Percentiles rank a stretch among this genome's conserved stretches.
Evolutionary conservation across 345 rosid genomes (phyloP).

Genomic region (Murraya koenigii): DNA sequence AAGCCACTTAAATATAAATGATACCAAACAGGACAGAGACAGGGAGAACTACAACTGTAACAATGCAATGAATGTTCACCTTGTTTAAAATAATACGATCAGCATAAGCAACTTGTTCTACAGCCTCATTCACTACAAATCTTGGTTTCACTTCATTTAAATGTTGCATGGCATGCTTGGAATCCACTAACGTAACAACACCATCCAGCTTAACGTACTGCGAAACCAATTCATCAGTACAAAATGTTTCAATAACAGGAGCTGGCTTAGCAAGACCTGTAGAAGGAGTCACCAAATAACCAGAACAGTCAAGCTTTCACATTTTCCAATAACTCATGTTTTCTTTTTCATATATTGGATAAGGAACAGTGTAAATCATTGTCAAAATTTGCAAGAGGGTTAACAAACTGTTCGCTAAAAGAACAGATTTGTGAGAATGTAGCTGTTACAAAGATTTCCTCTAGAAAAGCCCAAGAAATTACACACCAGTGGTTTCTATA

Average conservation of each 20-base stretch:
- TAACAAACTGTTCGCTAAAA: not conserved
- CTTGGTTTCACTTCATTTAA: conserved; percentile 68
- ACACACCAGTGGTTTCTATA: conserved; percentile 74
- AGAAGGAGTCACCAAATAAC: conserved; percentile 13
- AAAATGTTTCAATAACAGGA: conserved; percentile 75
- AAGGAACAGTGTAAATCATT: not conserved
- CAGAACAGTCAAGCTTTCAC: not conserved
- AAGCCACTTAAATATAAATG: not conserved
- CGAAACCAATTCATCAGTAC: conserved; percentile 62
- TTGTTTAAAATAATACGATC: conserved; percentile 74
- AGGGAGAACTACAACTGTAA: not conserved
- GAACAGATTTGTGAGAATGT: not conserved
- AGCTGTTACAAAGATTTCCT: not conserved
- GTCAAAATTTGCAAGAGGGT: not conserved
- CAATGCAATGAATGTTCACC: conserved; percentile 29
- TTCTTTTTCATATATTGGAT: not conserved
- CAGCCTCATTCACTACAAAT: conserved; percentile 77
- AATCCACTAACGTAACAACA: conserved; percentile 76
- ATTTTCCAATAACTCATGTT: not conserved
- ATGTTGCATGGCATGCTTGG: conserved; percentile 72
- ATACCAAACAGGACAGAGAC: not conserved
- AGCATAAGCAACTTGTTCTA: conserved; percentile 79
- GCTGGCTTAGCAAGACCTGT: conserved; percentile 81
- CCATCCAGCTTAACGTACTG: conserved; percentile 62
- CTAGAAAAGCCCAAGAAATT: not conserved